A percentile compares a stretch with the other conserved stretches of the same genome.
Conservation (phyloP, 805 yeast genomes). For the Myxozyma melibiosi region DNA sequence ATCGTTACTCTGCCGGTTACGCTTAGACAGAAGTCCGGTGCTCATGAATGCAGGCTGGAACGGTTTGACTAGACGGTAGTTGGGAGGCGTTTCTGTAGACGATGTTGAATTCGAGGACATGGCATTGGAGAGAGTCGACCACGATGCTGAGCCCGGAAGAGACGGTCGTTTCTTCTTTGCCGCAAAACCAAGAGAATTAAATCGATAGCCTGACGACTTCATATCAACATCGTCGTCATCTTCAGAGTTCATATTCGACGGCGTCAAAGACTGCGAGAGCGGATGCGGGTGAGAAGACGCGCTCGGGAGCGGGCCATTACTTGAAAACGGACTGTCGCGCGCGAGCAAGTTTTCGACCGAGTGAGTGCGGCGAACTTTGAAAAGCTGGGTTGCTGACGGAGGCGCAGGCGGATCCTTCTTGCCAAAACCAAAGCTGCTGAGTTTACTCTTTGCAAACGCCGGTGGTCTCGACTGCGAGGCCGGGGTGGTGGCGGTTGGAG, state of each 20-base stretch:
- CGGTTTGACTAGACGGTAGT: constrained; percentile 75
- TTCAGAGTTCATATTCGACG: constrained; percentile 18
- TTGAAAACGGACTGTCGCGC: constrained; percentile 31
- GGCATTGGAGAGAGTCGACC: constrained; percentile 19
- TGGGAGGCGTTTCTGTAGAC: constrained; percentile 52
- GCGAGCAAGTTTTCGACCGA: constrained; percentile 31
- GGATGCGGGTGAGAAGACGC: constrained; percentile 30
- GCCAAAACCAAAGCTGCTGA: neutral
- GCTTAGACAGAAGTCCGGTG: constrained; percentile 67
- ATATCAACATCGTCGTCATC: constrained; percentile 19
- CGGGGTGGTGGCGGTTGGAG: neutral
- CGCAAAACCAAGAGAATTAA: neutral
- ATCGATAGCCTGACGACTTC: neutral
- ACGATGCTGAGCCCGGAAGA: constrained; percentile 19
- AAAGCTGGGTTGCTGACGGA: constrained; percentile 17
- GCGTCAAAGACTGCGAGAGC: constrained; percentile 32
- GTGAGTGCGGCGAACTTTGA: constrained; percentile 36
- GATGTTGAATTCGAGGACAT: constrained; percentile 1
- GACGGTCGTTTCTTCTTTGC: constrained; percentile 28
- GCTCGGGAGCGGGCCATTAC: constrained; percentile 26
- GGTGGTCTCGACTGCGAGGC: neutral
- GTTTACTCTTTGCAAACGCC: constrained; percentile 13
- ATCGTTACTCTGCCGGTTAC: constrained; percentile 49
- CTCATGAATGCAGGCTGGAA: constrained; percentile 81
- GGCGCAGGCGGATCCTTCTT: constrained; percentile 5